Percentiles rank a stretch among this genome's conserved stretches.
These are phyloP conservation scores for Medicago lupulina DNA, from an alignment of 306 rosid genomes.

Conservation along the genomic window DNA sequence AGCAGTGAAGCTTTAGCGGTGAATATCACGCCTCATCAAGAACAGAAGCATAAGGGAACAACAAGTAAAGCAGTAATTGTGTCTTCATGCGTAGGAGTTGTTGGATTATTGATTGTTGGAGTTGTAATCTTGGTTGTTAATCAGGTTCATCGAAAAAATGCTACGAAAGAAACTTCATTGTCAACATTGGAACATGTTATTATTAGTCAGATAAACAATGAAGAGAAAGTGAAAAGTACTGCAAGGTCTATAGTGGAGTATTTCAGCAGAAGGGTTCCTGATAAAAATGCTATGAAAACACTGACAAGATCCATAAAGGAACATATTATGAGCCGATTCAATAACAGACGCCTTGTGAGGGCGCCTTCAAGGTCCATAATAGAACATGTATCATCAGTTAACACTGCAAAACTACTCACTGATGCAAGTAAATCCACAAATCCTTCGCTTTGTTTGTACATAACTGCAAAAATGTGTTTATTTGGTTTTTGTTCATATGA, in stretches of 20 bases:
- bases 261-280: constrained; percentile 44
- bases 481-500: background rate
- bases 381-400: constrained; percentile 61
- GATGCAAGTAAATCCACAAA: constrained; percentile 79
- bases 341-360: constrained; percentile 20
- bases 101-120: constrained; percentile 57
- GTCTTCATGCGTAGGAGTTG: constrained; percentile 63
- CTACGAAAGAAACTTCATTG: constrained; percentile 41
- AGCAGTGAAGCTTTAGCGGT: constrained; percentile 91
- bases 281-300: constrained; percentile 44
- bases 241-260: constrained; percentile 44
- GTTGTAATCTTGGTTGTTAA: constrained; percentile 59
- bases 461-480: background rate
- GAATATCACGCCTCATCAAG: constrained; percentile 50
- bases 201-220: constrained; percentile 32
- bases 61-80: constrained; percentile 52
- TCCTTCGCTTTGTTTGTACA: constrained; percentile 37
- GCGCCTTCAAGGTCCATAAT: constrained; percentile 54
- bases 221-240: constrained; percentile 40
- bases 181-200: constrained; percentile 33
- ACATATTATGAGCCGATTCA: constrained; percentile 40
- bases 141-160: constrained; percentile 43
- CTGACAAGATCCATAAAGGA: constrained; percentile 48
- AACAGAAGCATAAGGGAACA: constrained; percentile 46
- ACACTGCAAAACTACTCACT: constrained; percentile 84